Percentiles rank a stretch among this genome's conserved stretches.
These are phyloP conservation scores for Puccinia triticina DNA, from an alignment of 1,284 basidiomycete genomes.

Conservation along the genomic window DNA sequence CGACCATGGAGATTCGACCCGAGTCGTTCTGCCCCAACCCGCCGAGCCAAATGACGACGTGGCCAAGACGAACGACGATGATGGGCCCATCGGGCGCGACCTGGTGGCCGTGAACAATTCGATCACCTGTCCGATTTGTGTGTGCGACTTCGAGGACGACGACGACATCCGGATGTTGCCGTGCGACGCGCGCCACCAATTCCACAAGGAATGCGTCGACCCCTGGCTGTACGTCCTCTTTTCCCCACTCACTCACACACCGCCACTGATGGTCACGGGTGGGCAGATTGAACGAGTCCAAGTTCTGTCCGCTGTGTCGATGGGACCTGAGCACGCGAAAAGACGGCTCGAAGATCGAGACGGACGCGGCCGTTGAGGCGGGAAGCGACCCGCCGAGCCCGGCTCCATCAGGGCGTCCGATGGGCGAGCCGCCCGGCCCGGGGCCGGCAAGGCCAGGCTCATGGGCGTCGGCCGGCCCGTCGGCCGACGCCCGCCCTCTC, in stretches of 20 bases:
- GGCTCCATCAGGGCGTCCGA: not conserved
- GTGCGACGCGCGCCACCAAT: constrained; percentile 82
- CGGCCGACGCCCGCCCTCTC: too few species aligned
- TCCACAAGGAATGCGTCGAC: constrained; percentile 72
- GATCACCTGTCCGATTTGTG: constrained; percentile 89
- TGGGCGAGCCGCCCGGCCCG: too few species aligned
- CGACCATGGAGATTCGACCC: not conserved
- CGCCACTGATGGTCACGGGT: too few species aligned
- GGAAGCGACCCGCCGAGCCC: not conserved
- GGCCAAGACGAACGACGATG: constrained; percentile 10
- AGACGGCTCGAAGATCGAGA: constrained; percentile 43
- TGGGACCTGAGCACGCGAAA: constrained; percentile 56
- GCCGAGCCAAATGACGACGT: constrained; percentile 19
- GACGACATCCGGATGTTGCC: constrained; percentile 85
- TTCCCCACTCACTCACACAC: too few species aligned
- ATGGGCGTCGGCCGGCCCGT: too few species aligned
- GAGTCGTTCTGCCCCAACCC: not conserved
- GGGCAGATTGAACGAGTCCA: constrained; percentile 71
- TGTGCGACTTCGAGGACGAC: constrained; percentile 86
- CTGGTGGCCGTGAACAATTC: constrained; percentile 61
- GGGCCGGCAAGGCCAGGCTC: too few species aligned
- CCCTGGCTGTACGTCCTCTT: constrained; percentile 72
- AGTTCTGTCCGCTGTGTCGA: constrained; percentile 84
- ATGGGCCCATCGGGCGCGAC: constrained; percentile 51
- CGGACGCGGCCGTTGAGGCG: not conserved